Base-by-base conservation (phyloP, 305 asterid species). In the Solanum aculeatissimum region DNA sequence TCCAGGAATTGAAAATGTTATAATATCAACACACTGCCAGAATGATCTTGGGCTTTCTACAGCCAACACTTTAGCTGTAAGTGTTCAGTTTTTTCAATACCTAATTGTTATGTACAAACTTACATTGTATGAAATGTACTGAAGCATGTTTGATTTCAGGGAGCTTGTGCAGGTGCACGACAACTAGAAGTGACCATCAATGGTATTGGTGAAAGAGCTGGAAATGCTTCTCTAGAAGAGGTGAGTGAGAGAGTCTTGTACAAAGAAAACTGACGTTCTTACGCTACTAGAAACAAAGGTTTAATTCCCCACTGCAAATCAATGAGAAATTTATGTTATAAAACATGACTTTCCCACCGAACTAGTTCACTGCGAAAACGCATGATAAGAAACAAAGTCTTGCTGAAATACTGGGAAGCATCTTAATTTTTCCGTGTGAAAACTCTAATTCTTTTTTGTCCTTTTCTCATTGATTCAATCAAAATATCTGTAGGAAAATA, bases 151-250 rank as follows among this genome's bases (percentile, higher is more conserved):
- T 97, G 93, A 89, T 80, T 85, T 81, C 88, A 96, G 98, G 99
- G 98, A 74, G 98, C 97, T 85, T 83, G 84, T 88, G 94, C 97
- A 85, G 99, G 99, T 82, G 99, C 99, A 74, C 93, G 99, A 90
- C 99, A 96, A 88, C 70, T 96, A 42, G 99, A 96, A 87, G 98
- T 95, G 83, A 96, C 99, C 88, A 92, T 96, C 85, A 96, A 96
- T 88, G 99, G 98, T 77, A 96, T 96, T 81, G 99, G 99, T 77
- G 99, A 96, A 89, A 92, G 99, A 88, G 99, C 99, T 88, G 99
- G 99, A 47, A 96, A 96, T 91, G 99, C 99, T 74, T 96, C 99
- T 42, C 81, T 96, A 35, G 99, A 96, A 92, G 99, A 96, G 97
- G 99, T 95, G 80, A 83, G 90, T 84, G 51, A 77, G 57, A 77